Conservation (phyloP, 2,329 filamentous ascomycete species). For the Eutypella sp. region DNA sequence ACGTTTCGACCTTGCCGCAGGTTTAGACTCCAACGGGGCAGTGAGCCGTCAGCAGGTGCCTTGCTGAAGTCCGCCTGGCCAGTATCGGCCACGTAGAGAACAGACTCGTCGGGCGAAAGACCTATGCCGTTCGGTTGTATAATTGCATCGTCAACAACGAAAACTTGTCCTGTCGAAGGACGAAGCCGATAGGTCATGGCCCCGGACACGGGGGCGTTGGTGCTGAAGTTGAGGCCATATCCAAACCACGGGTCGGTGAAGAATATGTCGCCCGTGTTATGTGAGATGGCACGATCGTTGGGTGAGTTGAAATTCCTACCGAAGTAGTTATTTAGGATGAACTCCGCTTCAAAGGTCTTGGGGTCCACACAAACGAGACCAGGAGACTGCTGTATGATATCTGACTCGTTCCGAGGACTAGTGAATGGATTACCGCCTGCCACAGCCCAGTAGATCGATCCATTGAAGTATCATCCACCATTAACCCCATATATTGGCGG, state of each 20-base stretch:
- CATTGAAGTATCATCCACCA: background rate
- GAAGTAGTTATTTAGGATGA: background rate
- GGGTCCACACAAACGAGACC: background rate
- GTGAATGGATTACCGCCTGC: background rate
- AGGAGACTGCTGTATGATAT: background rate
- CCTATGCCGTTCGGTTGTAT: background rate
- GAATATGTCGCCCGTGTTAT: background rate
- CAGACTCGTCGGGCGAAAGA: background rate
- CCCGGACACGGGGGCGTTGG: background rate
- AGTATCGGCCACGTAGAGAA: background rate
- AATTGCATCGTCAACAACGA: background rate
- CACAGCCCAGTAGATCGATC: background rate
- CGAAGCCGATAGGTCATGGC: background rate
- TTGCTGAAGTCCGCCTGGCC: background rate
- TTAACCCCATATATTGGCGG: background rate
- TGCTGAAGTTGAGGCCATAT: background rate
- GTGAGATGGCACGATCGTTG: background rate
- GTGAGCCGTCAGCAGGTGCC: background rate
- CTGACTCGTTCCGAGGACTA: background rate
- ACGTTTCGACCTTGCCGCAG: background rate
- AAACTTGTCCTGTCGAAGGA: background rate
- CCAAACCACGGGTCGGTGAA: background rate
- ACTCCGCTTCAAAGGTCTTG: background rate
- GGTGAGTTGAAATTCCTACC: background rate
- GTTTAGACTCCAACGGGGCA: background rate